A percentile compares a stretch with the other conserved stretches of the same genome.
phyloP scores from a whole-genome alignment of 73 alveolate species.

The Paramecium sonneborni region DNA sequence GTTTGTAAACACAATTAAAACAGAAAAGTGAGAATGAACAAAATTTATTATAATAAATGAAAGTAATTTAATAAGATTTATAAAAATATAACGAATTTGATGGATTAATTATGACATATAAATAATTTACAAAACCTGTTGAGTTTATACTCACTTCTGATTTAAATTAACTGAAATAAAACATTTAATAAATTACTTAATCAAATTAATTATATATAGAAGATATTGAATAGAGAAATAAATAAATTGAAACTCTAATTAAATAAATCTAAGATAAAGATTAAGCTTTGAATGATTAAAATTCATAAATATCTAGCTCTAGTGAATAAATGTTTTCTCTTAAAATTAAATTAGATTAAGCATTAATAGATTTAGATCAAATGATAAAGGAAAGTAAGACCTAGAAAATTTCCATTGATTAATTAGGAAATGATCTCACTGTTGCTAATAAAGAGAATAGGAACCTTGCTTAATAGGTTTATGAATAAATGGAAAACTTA shows the following conservation, averaged over 20 bases:
- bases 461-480: background rate
- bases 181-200: background rate
- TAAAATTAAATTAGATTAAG: background rate
- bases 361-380: background rate
- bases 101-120: conserved; percentile 13
- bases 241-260: background rate
- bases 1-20: background rate
- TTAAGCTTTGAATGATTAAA: too few relatives aligned
- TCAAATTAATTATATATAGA: conserved; percentile 2
- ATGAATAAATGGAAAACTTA: background rate
- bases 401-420: background rate
- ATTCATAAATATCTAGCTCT: background rate
- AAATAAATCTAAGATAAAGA: too few relatives aligned
- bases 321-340: background rate
- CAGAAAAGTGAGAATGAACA: background rate
- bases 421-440: background rate
- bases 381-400: background rate
- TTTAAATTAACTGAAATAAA: background rate
- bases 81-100: background rate
- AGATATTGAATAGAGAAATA: background rate
- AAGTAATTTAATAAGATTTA: background rate
- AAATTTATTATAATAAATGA: background rate
- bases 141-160: background rate
- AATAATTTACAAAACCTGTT: background rate
- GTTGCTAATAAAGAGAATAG: conserved; percentile 25